Percentiles rank a stretch among this genome's conserved stretches.
These are phyloP conservation scores for Colletotrichum spinosum DNA, from an alignment of 2,329 filamentous ascomycete genomes.

Conservation along the genomic window DNA sequence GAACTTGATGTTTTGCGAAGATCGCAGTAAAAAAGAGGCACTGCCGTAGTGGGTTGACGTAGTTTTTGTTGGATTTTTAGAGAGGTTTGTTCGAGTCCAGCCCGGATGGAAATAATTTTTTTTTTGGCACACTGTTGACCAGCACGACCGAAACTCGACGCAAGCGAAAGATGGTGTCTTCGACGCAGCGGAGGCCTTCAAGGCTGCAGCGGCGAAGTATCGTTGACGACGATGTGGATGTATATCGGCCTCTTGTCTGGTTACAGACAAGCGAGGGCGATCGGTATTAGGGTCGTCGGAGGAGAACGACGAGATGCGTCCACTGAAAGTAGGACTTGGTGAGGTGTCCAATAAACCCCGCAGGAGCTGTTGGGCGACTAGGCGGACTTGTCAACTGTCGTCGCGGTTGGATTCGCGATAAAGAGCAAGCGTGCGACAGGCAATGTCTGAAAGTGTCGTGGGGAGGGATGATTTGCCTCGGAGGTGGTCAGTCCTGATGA, in stretches of 20 bases:
- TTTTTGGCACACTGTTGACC: slow-evolving; percentile 39
- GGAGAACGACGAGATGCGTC: slow-evolving; percentile 47
- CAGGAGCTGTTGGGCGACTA: slow-evolving; percentile 47
- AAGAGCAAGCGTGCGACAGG: slow-evolving; percentile 43
- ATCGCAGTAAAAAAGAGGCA: slow-evolving; percentile 35
- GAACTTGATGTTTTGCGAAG: slow-evolving; percentile 8
- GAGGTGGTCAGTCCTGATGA: slow-evolving; percentile 43
- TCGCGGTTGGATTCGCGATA: slow-evolving; percentile 38
- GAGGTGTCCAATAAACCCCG: slow-evolving; percentile 40
- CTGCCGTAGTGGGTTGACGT: slow-evolving; percentile 36
- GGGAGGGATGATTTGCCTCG: slow-evolving; percentile 41
- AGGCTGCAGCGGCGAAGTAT: slow-evolving; percentile 50
- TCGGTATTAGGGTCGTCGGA: slow-evolving; percentile 56
- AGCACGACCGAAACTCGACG: slow-evolving; percentile 55
- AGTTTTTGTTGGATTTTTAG: slow-evolving; percentile 24
- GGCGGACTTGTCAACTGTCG: slow-evolving; percentile 31
- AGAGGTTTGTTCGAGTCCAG: slow-evolving; percentile 57
- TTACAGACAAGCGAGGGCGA: slow-evolving; percentile 48
- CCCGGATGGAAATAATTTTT: slow-evolving; percentile 46
- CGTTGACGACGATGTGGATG: slow-evolving; percentile 38
- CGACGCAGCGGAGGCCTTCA: slow-evolving; percentile 53
- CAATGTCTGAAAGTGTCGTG: slow-evolving; percentile 43
- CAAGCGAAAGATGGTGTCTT: slow-evolving; percentile 56
- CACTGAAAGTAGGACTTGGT: slow-evolving; percentile 43
- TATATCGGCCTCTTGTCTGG: slow-evolving; percentile 21